Conservation (phyloP, 2,329 filamentous ascomycete species). For the Kalaharituber pfeilii region DNA sequence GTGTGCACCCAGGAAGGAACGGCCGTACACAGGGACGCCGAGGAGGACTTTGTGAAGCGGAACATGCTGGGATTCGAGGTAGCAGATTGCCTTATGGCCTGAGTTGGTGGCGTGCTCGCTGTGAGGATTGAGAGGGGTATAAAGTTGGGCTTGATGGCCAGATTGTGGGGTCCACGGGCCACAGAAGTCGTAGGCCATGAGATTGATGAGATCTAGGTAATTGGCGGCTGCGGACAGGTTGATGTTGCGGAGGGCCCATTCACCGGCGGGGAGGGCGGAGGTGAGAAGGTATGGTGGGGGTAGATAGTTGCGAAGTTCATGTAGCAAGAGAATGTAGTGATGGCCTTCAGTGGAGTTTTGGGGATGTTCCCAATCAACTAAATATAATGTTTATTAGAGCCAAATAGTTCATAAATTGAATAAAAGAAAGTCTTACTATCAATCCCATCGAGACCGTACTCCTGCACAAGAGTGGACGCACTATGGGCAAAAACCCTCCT, state of each 20-base stretch:
- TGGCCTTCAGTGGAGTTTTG: conserved; percentile 46
- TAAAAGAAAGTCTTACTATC: conserved; percentile 42
- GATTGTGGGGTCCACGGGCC: conserved; percentile 50
- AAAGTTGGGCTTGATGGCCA: conserved; percentile 63
- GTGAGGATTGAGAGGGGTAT: conserved; percentile 36
- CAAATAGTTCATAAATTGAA: not conserved
- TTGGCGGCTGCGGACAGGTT: conserved; percentile 44
- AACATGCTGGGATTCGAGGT: conserved; percentile 48
- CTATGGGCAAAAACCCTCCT: conserved; percentile 55
- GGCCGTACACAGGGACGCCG: conserved; percentile 58
- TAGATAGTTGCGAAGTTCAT: conserved; percentile 47
- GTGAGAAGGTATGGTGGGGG: conserved; percentile 54
- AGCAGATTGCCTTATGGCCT: conserved; percentile 47
- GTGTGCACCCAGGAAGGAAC: conserved; percentile 50
- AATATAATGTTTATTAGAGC: not conserved
- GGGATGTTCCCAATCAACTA: conserved; percentile 75
- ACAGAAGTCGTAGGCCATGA: conserved; percentile 67
- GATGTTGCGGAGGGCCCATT: conserved; percentile 50
- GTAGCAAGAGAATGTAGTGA: conserved; percentile 53
- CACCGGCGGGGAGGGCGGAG: conserved; percentile 51
- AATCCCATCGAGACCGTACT: conserved; percentile 55
- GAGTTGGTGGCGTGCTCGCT: conserved; percentile 41
- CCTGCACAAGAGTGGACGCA: conserved; percentile 48
- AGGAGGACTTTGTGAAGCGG: conserved; percentile 54
- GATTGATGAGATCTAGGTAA: conserved; percentile 57